These are phyloP conservation scores for Debaryomyces hansenii DNA, from an alignment of 805 yeast genomes.

Conservation along the genomic window DNA sequence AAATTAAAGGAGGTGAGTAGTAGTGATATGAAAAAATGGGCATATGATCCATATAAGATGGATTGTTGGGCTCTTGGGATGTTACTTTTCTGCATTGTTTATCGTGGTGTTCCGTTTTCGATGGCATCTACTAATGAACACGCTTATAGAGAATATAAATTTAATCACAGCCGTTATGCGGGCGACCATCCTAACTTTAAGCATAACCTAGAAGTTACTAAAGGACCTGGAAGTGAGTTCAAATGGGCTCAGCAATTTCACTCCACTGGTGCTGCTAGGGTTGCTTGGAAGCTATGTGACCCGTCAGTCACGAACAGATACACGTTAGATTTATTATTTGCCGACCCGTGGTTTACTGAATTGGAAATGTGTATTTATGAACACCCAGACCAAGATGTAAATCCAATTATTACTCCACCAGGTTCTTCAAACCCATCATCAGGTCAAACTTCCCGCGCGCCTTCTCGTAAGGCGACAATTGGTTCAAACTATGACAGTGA, in stretches of 20 bases:
- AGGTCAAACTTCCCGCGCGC: slow-evolving; percentile 23
- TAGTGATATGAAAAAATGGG: slow-evolving; percentile 34
- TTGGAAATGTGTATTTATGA: slow-evolving; percentile 64
- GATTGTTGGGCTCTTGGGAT: slow-evolving; percentile 78
- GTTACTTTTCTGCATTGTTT: slow-evolving; percentile 58
- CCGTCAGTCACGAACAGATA: slow-evolving; percentile 57
- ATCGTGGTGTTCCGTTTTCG: slow-evolving; percentile 60
- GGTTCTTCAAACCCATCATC: slow-evolving; percentile 20
- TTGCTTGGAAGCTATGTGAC: slow-evolving; percentile 73
- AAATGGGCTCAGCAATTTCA: slow-evolving; percentile 64
- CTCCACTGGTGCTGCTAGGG: slow-evolving; percentile 61
- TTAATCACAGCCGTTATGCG: slow-evolving; percentile 43
- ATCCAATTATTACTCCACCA: slow-evolving; percentile 32
- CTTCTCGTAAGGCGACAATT: slow-evolving; percentile 33
- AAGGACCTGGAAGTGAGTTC: slow-evolving; percentile 73
- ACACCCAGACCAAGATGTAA: slow-evolving; percentile 37
- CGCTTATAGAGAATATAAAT: slow-evolving; percentile 54
- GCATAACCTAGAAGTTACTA: slow-evolving; percentile 39
- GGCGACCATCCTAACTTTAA: slow-evolving; percentile 50
- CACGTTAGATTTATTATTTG: slow-evolving; percentile 51
- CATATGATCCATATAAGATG: slow-evolving; percentile 65
- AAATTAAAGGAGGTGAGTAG: slow-evolving; percentile 38
- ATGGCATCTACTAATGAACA: slow-evolving; percentile 50
- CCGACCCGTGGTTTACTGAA: slow-evolving; percentile 62
- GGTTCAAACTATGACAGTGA: slow-evolving; percentile 10